Percentiles rank a stretch among this genome's conserved stretches.
These are phyloP conservation scores for Kregervanrija delftensis DNA, from an alignment of 805 yeast species.

Conservation along the genomic window DNA sequence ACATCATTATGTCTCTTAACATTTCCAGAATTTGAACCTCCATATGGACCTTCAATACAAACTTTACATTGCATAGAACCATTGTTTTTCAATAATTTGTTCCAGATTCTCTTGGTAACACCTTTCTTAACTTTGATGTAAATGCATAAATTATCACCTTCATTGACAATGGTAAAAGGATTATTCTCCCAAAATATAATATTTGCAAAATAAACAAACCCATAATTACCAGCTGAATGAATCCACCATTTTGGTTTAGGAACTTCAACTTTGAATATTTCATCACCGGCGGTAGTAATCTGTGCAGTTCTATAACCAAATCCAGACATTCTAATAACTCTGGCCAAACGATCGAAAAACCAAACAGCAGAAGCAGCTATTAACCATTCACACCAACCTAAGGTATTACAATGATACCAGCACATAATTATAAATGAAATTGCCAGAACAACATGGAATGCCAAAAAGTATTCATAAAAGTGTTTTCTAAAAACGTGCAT, in stretches of 20 bases:
- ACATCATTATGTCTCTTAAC: slow-evolving; percentile 42
- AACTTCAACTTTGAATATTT: slow-evolving; percentile 38
- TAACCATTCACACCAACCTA: slow-evolving; percentile 29
- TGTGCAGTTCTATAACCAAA: slow-evolving; percentile 22
- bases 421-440: slow-evolving; percentile 44
- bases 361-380: slow-evolving; percentile 39
- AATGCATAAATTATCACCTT: slow-evolving; percentile 30
- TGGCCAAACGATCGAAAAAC: slow-evolving; percentile 43
- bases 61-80: slow-evolving; percentile 17
- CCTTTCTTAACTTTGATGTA: slow-evolving; percentile 48
- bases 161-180: slow-evolving; percentile 53
- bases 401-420: slow-evolving; percentile 48
- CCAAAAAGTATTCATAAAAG: slow-evolving; percentile 54
- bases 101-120: slow-evolving; percentile 36
- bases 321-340: slow-evolving; percentile 28
- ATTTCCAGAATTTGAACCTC: slow-evolving; percentile 40
- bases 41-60: slow-evolving; percentile 62
- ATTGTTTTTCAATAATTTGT: slow-evolving; percentile 17
- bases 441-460: slow-evolving; percentile 53
- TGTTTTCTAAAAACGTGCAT: slow-evolving; percentile 42
- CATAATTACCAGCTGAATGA: slow-evolving; percentile 49
- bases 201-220: slow-evolving; percentile 48
- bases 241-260: slow-evolving; percentile 46
- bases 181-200: slow-evolving; percentile 62
- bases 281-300: slow-evolving; percentile 12